A percentile compares a stretch with the other conserved stretches of the same genome.
Conservation (phyloP, 2,329 filamentous ascomycete species). For the Colletotrichum nymphaeae region DNA sequence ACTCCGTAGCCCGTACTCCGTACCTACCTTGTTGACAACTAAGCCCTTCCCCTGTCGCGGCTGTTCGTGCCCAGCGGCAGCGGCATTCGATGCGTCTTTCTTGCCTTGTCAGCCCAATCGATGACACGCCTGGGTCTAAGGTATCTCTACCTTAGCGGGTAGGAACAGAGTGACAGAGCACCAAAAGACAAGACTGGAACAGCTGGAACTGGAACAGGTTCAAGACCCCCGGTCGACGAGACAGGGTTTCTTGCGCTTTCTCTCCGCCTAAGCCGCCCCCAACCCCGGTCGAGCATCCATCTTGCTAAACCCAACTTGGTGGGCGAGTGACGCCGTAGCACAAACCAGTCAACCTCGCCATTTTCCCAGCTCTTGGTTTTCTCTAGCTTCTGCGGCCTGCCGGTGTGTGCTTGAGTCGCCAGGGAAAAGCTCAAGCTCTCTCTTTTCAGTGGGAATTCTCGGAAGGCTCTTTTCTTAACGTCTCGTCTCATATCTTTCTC, state of each 20-base stretch:
- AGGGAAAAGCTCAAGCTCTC: conserved; percentile 28
- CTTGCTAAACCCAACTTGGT: conserved; percentile 29
- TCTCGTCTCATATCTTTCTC: conserved; percentile 2
- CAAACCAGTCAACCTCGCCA: conserved; percentile 36
- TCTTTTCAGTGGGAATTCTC: neutral
- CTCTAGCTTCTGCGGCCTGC: neutral
- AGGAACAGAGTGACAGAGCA: conserved; percentile 1
- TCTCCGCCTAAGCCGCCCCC: conserved; percentile 18
- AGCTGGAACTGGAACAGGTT: conserved; percentile 15
- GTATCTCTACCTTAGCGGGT: conserved; percentile 1
- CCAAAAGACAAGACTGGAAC: neutral
- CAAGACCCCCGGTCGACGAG: conserved; percentile 13
- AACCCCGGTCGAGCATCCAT: conserved; percentile 25
- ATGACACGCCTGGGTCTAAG: conserved; percentile 21
- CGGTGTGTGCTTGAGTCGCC: conserved; percentile 40
- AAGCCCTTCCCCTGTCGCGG: conserved; percentile 20
- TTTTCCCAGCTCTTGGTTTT: conserved; percentile 19
- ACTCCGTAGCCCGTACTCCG: too few relatives aligned
- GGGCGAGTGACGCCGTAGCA: conserved; percentile 32
- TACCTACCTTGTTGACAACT: conserved; percentile 11
- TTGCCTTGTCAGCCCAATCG: conserved; percentile 29
- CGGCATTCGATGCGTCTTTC: neutral
- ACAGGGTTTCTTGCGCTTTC: conserved; percentile 12
- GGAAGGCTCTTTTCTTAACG: neutral
- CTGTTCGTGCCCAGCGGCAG: conserved; percentile 29